phyloP scores from a whole-genome alignment of 805 yeast genomes.

The Pichia manshurica region DNA sequence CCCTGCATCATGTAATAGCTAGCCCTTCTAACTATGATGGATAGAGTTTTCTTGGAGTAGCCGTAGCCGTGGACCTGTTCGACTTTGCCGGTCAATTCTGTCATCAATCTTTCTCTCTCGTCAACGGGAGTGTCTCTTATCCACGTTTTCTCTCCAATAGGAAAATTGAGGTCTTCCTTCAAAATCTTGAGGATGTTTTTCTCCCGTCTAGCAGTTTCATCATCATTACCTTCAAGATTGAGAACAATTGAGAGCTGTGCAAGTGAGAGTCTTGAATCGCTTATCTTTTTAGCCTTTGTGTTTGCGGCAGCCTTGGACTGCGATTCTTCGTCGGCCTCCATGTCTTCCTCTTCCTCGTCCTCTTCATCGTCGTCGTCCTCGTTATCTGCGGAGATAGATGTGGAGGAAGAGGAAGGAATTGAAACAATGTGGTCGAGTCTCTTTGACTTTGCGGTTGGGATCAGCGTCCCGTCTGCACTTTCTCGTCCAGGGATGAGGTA shows the following conservation, averaged over 20 bases:
- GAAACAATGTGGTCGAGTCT: no score
- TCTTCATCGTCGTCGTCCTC: background rate
- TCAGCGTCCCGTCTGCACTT: no score
- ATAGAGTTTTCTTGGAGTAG: conserved; percentile 50
- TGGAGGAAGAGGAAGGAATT: no score
- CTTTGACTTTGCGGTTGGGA: no score
- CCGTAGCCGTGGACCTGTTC: conserved; percentile 43
- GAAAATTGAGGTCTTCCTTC: conserved; percentile 56
- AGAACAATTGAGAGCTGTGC: conserved; percentile 49
- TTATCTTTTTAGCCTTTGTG: conserved; percentile 20
- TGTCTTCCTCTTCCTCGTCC: background rate
- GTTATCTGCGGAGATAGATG: background rate
- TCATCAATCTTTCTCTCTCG: conserved; percentile 45
- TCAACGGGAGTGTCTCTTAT: conserved; percentile 63
- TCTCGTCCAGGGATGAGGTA: no score
- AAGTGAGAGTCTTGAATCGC: conserved; percentile 53
- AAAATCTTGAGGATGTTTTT: conserved; percentile 46
- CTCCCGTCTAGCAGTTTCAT: conserved; percentile 54
- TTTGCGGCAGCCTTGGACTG: background rate
- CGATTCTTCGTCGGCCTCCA: background rate
- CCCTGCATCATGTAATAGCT: conserved; percentile 78
- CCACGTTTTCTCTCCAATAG: conserved; percentile 78
- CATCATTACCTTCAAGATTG: conserved; percentile 40
- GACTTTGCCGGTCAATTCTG: conserved; percentile 43
- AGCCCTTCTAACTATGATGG: conserved; percentile 73